Base-by-base conservation (phyloP, 331 rosid genomes). In the Spiraea crenata region DNA sequence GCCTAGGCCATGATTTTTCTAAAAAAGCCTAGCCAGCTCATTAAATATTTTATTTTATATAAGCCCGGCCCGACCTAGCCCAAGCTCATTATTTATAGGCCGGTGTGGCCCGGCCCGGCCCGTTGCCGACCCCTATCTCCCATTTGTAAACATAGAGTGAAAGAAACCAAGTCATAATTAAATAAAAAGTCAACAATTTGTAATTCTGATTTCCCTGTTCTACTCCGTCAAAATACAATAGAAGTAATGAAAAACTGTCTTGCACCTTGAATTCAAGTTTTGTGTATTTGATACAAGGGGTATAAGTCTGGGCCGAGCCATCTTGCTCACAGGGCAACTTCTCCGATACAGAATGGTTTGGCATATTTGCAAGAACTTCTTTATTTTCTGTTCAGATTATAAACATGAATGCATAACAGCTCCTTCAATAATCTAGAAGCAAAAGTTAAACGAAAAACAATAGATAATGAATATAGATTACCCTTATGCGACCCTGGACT, bases 191-290 rank as follows among this genome's bases (percentile, higher is more conserved):
- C 16, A 34, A 14, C 19, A 40, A 70, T 45, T 44, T 38, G 17
- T 44, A 57, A 25, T 11, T 55, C 42, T 42, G 14, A 3, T 56
- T 55, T 4, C 5, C 16, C 56, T 9, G 44, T 25, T 15, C 65
- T 55, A 56, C 44, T 25, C 20, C 20, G 64, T 46, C 9, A 46
- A 35, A 66, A 64, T 9, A 38, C 48, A 61, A 50, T 17, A 67
- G n/a, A 14, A 10, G n/a, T 54, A 49, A 72, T 20, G 46, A 19
- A 15, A 73, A 73, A 47, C 25, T 31, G 54, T 55, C 35, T 49
- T 67, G 50, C 66, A 95, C 99, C 99, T 91, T 81, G 78, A 95
- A 95, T 75, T 83, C 86, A 85, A 95, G 97, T 82, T 91, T 95
- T 40, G 86, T 91, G 79, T 86, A 95, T 67, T 79, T 91, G 71